These are phyloP conservation scores for Pythium utonaiense DNA, from an alignment of 352 stramenopile genomes.

Conservation along the genomic window DNA sequence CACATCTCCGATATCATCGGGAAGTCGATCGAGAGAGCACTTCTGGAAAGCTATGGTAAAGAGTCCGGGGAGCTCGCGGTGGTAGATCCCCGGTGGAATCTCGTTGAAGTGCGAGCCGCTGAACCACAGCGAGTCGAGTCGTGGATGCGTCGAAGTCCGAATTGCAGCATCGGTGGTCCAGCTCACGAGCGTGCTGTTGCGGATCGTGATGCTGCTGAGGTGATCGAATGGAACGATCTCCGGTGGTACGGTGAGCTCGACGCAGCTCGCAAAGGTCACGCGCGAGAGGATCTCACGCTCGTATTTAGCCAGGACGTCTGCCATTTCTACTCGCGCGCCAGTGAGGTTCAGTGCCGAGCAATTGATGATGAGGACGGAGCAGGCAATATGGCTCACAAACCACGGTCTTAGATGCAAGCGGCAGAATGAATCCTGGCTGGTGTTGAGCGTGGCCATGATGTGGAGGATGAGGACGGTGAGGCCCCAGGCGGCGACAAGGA, in stretches of 20 bases:
- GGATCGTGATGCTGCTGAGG: not conserved
- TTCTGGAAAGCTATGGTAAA: not conserved
- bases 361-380: not conserved
- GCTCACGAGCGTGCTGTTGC: not conserved
- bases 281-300: not conserved
- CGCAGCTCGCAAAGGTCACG: not conserved
- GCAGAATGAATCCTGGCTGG: not conserved
- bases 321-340: not conserved
- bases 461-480: not conserved
- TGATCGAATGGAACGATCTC: not conserved
- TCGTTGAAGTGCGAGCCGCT: not conserved
- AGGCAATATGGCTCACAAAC: not conserved
- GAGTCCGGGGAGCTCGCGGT: not conserved
- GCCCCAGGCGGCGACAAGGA: not conserved
- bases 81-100: not conserved
- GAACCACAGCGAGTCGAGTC: not conserved
- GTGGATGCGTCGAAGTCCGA: not conserved
- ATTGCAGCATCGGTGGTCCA: not conserved
- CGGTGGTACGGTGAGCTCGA: not conserved
- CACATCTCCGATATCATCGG: not conserved
- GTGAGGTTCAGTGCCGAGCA: not conserved
- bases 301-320: not conserved
- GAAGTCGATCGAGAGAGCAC: not conserved
- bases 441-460: not conserved
- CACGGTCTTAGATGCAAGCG: not conserved